Evolutionary conservation across 2,329 filamentous ascomycete species (phyloP), one percentile per base, ranked within the genome.

Genomic region (Ophiocordyceps australis): DNA sequence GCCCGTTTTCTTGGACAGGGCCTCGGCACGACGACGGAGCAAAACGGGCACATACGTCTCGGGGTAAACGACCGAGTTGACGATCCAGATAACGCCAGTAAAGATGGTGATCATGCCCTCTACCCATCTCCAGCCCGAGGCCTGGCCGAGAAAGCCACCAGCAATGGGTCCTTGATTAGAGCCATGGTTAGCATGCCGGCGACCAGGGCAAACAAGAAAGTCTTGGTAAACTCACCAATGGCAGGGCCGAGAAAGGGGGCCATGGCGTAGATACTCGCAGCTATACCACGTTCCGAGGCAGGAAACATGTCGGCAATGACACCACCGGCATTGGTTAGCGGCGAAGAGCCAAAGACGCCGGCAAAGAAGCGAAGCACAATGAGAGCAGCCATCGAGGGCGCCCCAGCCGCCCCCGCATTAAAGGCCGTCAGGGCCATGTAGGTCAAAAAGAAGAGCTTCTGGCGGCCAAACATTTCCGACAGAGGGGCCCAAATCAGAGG

Each of bases 311-410:
- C 71, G 21, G 69, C 70, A 35, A 75, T 65, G 15, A 70, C 59
- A 35, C 68, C 71, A 4, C 67, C 67, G 2, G 64, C 60, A 35
- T 74, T 74, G 7, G 68, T 71, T 31, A 76, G 46, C 2, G 69
- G 65, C 0, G 67, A 67, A 0, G 66, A 65, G 5, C 68, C 72
- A 36, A 74, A 74, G 7, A 63, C 48, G 20, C 71, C 70, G 14
- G 65, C 64, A 27, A 80, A 62, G 49, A 79, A 79, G n/a, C 75
- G 65, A 20, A 77, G 54, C n/a, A 76, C 57, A 17, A 80, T 49
- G 3, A 81, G 50, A 2, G 65, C 63, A 24, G 52, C 52, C 31
- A 74, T 67, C 35, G 63, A 70, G 29, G 64, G 50, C 0, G 63
- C 52, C 7, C 62, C 71, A 2, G 67, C 63, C 12, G 56, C 58